These are phyloP conservation scores for Aspergillus intermedius DNA, from an alignment of 2,329 filamentous ascomycete genomes.

Conservation along the genomic window DNA sequence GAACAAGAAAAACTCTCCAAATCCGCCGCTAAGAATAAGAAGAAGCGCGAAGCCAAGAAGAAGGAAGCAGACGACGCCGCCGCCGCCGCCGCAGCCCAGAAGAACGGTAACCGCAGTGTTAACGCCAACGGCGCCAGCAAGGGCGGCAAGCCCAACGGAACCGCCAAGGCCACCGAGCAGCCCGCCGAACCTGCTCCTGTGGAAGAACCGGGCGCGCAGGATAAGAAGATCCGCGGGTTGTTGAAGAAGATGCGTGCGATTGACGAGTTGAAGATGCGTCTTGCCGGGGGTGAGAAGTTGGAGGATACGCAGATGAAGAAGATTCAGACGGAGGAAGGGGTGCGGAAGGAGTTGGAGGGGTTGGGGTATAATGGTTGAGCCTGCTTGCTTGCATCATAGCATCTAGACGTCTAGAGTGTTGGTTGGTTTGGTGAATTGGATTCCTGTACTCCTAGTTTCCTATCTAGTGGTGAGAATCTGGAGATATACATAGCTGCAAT, in stretches of 20 bases:
- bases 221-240: constrained; percentile 89
- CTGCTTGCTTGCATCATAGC: background rate
- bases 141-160: constrained; percentile 26
- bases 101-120: constrained; percentile 8
- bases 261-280: constrained; percentile 95
- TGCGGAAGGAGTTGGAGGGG: constrained; percentile 72
- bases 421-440: too few species aligned
- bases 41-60: constrained; percentile 93
- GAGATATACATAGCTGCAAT: too few species aligned
- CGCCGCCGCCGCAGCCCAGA: constrained; percentile 39
- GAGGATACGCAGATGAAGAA: constrained; percentile 99
- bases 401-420: too few species aligned
- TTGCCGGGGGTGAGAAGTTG: constrained; percentile 88
- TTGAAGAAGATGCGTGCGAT: constrained; percentile 98
- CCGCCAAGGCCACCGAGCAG: constrained; percentile 18
- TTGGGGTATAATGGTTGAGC: constrained; percentile 45
- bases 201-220: constrained; percentile 59
- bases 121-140: constrained; percentile 12
- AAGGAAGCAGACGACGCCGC: constrained; percentile 68
- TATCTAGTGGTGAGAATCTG: too few species aligned
- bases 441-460: too few species aligned
- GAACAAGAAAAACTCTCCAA: constrained; percentile 69
- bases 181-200: constrained; percentile 26
- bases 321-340: constrained; percentile 79
- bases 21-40: constrained; percentile 91